phyloP scores from a whole-genome alignment of 768 basidiomycete species.

The Hypholoma fasciculare region DNA sequence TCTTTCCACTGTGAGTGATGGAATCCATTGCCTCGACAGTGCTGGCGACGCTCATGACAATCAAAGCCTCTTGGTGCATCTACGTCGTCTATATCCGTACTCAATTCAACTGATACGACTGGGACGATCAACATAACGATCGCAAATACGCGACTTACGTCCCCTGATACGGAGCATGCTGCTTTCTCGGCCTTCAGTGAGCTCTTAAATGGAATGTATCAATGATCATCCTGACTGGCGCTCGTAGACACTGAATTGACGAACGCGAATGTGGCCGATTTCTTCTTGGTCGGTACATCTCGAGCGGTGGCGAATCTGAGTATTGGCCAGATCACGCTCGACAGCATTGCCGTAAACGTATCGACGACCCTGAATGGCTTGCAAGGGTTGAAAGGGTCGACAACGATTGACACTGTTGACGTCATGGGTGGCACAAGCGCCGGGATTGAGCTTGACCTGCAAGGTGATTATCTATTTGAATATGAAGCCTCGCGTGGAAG shows the following conservation, averaged over 20 bases:
- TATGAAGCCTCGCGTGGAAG: neutral
- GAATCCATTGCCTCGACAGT: neutral
- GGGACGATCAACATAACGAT: conserved; percentile 70
- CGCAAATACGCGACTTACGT: conserved; percentile 48
- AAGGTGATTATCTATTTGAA: conserved; percentile 35
- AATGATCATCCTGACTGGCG: neutral
- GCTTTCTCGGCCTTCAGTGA: conserved; percentile 61
- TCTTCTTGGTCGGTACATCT: conserved; percentile 61
- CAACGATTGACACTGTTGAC: conserved; percentile 59
- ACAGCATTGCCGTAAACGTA: conserved; percentile 73
- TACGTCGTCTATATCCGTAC: conserved; percentile 54
- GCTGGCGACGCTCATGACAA: neutral
- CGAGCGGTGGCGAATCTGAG: conserved; percentile 59
- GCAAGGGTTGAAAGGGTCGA: conserved; percentile 57
- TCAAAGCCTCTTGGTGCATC: conserved; percentile 62
- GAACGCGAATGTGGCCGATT: conserved; percentile 43
- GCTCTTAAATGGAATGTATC: conserved; percentile 18
- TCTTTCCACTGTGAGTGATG: conserved; percentile 51
- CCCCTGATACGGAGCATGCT: conserved; percentile 46
- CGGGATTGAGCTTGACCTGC: conserved; percentile 59
- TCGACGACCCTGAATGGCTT: conserved; percentile 60
- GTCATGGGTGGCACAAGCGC: conserved; percentile 62
- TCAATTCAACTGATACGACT: conserved; percentile 52
- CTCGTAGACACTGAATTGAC: conserved; percentile 57
- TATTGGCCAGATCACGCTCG: conserved; percentile 66